These are phyloP conservation scores for Penstemon davidsonii DNA, from an alignment of 257 asterid genomes.

Conservation along the genomic window DNA sequence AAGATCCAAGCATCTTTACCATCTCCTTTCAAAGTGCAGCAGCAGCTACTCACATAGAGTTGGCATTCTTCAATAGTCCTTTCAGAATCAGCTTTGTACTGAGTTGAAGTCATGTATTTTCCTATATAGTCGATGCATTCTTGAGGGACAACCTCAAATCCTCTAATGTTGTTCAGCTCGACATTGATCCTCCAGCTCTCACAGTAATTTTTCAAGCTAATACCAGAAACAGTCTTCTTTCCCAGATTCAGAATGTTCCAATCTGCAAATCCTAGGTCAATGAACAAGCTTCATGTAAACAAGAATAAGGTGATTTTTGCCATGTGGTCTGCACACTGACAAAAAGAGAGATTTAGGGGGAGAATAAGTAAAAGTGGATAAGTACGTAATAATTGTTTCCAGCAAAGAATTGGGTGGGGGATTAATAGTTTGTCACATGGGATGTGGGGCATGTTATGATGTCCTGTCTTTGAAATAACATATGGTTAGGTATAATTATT, in stretches of 20 bases:
- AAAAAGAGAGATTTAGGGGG: constrained; percentile 10
- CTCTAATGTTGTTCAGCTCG: constrained; percentile 46
- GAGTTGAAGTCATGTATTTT: constrained; percentile 52
- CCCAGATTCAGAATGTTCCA: constrained; percentile 44
- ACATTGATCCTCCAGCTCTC: constrained; percentile 62
- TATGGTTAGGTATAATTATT: constrained; percentile 30
- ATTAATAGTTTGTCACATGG: constrained; percentile 30
- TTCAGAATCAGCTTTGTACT: constrained; percentile 39
- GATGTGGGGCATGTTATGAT: constrained; percentile 30
- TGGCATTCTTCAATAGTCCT: constrained; percentile 43
- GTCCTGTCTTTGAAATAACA: constrained; percentile 18
- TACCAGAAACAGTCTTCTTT: constrained; percentile 23
- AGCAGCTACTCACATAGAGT: constrained; percentile 32
- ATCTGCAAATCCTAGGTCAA: constrained; percentile 34
- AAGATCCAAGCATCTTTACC: constrained; percentile 56
- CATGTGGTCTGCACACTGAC: constrained; percentile 25
- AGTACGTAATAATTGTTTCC: constrained; percentile 10
- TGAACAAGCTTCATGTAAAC: constrained; percentile 26
- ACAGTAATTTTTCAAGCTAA: constrained; percentile 45
- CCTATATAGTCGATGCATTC: constrained; percentile 38
- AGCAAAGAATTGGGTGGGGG: not conserved
- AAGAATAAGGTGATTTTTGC: constrained; percentile 30
- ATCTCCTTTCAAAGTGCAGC: constrained; percentile 39
- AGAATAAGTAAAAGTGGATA: not conserved
- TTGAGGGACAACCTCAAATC: constrained; percentile 47